Evolutionary conservation across 1,284 basidiomycete species (phyloP).

Genomic region (Flammula alnicola): DNA sequence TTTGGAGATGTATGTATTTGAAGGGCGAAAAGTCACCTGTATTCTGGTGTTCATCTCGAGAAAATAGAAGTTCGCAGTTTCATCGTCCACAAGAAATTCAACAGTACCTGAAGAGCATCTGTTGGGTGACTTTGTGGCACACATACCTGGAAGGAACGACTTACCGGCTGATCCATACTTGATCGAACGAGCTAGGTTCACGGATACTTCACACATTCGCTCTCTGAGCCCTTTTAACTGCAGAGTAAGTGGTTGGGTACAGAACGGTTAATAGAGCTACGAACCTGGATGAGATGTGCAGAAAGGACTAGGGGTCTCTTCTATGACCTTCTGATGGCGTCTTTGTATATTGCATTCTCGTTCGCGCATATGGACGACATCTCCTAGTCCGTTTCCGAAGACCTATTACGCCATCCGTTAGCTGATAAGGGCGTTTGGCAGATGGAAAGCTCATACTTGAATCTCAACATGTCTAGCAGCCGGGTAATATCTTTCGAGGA

Average conservation of each 20-base stretch:
- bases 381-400: conserved; percentile 65
- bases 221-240: conserved; percentile 45
- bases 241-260: not conserved
- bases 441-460: conserved; percentile 46
- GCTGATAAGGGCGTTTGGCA: not conserved
- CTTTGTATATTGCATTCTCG: conserved; percentile 76
- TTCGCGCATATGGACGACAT: conserved; percentile 70
- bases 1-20: not conserved
- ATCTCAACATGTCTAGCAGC: conserved; percentile 69
- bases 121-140: too few relatives aligned
- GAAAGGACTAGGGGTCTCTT: conserved; percentile 68
- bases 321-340: conserved; percentile 76
- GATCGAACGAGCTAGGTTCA: conserved; percentile 53
- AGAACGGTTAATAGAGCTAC: conserved; percentile 10
- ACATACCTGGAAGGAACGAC: conserved; percentile 4
- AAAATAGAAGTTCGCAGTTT: conserved; percentile 64
- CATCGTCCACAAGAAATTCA: conserved; percentile 69
- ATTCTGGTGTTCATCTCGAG: conserved; percentile 79
- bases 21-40: conserved; percentile 44
- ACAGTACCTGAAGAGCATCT: conserved; percentile 72
- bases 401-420: conserved; percentile 41
- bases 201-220: conserved; percentile 57
- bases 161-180: conserved; percentile 64
- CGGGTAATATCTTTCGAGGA: conserved; percentile 65
- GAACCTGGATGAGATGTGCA: conserved; percentile 44